Base-by-base conservation (phyloP, 1,284 basidiomycete species). In the Entoloma clypeatum region DNA sequence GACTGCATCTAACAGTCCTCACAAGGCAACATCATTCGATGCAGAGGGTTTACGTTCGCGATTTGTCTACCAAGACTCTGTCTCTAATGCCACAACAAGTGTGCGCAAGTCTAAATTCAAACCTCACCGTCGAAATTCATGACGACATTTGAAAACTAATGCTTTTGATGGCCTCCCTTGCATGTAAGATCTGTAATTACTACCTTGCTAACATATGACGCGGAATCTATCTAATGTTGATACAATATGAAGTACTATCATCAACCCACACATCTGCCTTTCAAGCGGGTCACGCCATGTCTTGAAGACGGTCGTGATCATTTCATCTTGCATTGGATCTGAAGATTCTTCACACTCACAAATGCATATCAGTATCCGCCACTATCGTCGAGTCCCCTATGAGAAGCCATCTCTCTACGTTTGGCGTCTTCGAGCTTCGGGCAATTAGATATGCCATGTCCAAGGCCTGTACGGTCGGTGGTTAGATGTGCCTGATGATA, bases 401-500 rank as follows among this genome's bases (percentile, higher is more conserved):
- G 89, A n/a, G 83, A 81, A 4, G 90, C 89, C 78, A 91, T 85
- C 61, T 86, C 82, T 53, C 95, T 69, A 41, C 93, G 72, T 60
- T 95, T 92, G 1, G 85, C 78, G 52, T 99, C 95, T 64, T 98
- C 95, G 46, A 97, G 68, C 64, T 99, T 99, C 11, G 96, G 96
- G 59, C 96, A 99, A 57, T 94, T 92, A 7, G 84, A 81, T 43
- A 98, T 87, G 17, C 79, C 83, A 57, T 99, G 96, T 19, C 95
- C 95, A 37, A 99, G 78, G 57, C 90, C 87, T 87, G 54, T 4
- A 39, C 36, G 36, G 13, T 32, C 26, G 9, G 21, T 26, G 22
- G 13, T 23, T 17, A 27, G 24, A 26, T 22, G 21, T 17, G 5
- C 11, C 22, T 10, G 10, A 7, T 27, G 40, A 42, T 13, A 45